Evolutionary conservation across 78 protist species (phyloP).

Genomic region (Monocercomonoides exilis): DNA sequence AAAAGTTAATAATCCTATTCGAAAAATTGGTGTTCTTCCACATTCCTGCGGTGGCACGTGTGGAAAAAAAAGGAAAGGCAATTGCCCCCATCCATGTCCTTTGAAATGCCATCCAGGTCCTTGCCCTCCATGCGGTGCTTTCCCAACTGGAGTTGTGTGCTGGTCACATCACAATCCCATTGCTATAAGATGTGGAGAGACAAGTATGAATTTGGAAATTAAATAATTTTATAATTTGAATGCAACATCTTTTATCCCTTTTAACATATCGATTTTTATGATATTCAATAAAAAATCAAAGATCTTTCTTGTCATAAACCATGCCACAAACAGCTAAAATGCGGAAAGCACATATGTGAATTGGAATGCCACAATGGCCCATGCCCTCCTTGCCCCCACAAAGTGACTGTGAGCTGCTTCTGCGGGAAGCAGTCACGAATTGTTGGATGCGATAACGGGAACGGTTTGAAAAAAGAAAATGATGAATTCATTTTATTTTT

Average conservation of each 20-base stretch:
- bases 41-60: not conserved
- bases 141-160: not conserved
- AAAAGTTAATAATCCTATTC: not conserved
- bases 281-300: too few relatives aligned
- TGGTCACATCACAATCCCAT: not conserved
- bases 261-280: too few relatives aligned
- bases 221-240: too few relatives aligned
- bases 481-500: too few relatives aligned
- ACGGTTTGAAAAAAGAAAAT: not conserved
- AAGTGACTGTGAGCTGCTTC: not conserved
- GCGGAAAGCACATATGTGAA: not conserved
- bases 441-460: not conserved
- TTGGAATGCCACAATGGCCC: not conserved
- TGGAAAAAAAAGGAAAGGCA: not conserved
- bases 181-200: not conserved
- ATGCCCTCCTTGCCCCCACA: not conserved
- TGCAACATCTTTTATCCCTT: too few relatives aligned
- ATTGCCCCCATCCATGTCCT: not conserved
- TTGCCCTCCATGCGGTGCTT: not conserved
- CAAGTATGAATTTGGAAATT: too few relatives aligned
- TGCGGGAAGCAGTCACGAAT: not conserved
- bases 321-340: not conserved
- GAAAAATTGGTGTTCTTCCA: not conserved
- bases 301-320: not conserved
- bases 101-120: constrained; percentile 9